Conservation (phyloP, 345 rosid genomes). For the Eucalyptus cloeziana region DNA sequence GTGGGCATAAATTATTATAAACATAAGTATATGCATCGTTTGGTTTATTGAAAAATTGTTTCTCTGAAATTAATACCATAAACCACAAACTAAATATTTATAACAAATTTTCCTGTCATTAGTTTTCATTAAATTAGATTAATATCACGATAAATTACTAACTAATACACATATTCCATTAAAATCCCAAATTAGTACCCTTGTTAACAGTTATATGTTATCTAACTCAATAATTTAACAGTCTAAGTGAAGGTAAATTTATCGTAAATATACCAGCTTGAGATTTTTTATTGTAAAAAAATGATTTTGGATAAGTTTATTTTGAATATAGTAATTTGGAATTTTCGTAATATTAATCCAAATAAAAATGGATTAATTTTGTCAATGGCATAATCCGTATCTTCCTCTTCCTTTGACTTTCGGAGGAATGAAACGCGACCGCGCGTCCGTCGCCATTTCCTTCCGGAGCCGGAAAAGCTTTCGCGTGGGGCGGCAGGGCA, state of each 20-base stretch:
- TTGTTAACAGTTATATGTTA: accelerated
- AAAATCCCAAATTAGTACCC: accelerated
- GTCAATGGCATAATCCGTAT: not conserved
- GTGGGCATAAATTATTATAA: not conserved
- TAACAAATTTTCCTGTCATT: no score
- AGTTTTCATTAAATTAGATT: accelerated
- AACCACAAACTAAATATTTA: no score
- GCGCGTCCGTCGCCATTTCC: not conserved
- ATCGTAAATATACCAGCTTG: accelerated
- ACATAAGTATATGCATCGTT: not conserved
- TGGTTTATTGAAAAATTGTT: no score
- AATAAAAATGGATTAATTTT: not conserved
- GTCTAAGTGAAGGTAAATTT: no score
- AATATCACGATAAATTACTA: no score
- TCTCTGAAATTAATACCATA: no score
- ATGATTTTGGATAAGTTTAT: no score
- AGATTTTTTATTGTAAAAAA: no score
- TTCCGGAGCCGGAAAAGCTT: not conserved
- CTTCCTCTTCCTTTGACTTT: not conserved
- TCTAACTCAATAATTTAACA: accelerated
- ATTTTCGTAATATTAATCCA: no score
- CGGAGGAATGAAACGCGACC: not conserved
- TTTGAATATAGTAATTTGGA: no score
- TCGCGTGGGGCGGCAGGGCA: not conserved
- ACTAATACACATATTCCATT: accelerated